Percentiles rank a stretch among this genome's conserved stretches.
These are phyloP conservation scores for Colletotrichum sp. DNA, from an alignment of 2,329 filamentous ascomycete genomes.

Conservation along the genomic window DNA sequence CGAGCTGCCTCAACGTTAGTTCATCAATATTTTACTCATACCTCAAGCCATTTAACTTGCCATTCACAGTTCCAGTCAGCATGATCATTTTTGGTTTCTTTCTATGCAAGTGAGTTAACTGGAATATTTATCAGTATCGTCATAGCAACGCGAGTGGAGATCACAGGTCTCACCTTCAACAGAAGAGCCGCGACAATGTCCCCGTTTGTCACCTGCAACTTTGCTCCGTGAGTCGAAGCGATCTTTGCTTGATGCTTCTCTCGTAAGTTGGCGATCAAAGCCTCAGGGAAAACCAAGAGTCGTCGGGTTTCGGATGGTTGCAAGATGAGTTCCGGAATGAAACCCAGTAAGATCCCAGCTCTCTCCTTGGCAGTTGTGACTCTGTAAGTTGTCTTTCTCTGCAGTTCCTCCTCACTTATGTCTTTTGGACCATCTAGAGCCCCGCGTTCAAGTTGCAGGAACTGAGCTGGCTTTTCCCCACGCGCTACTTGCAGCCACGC, in stretches of 20 bases:
- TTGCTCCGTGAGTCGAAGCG: neutral
- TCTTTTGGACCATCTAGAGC: constrained; percentile 13
- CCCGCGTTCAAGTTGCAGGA: constrained; percentile 4
- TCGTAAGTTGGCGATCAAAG: neutral
- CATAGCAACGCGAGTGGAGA: fast-evolving
- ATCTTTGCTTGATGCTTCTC: constrained; percentile 3
- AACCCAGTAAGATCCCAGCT: neutral
- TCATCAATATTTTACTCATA: neutral
- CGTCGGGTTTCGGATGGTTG: constrained; percentile 6
- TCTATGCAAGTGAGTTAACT: constrained; percentile 18
- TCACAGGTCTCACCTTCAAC: neutral
- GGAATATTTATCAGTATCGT: neutral
- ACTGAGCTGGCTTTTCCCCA: constrained; percentile 19
- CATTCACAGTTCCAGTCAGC: neutral
- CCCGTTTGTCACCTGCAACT: neutral
- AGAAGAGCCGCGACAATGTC: constrained; percentile 2
- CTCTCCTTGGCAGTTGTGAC: neutral
- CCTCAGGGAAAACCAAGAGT: neutral
- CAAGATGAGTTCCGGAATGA: constrained; percentile 11
- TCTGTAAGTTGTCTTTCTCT: neutral
- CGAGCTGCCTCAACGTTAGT: constrained; percentile 5
- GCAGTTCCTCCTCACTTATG: neutral
- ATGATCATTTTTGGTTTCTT: constrained; percentile 15
- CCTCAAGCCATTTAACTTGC: neutral
- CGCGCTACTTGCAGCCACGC: constrained; percentile 23